These are phyloP conservation scores for Whalleya microplaca DNA, from an alignment of 2,329 filamentous ascomycete genomes.

Conservation along the genomic window DNA sequence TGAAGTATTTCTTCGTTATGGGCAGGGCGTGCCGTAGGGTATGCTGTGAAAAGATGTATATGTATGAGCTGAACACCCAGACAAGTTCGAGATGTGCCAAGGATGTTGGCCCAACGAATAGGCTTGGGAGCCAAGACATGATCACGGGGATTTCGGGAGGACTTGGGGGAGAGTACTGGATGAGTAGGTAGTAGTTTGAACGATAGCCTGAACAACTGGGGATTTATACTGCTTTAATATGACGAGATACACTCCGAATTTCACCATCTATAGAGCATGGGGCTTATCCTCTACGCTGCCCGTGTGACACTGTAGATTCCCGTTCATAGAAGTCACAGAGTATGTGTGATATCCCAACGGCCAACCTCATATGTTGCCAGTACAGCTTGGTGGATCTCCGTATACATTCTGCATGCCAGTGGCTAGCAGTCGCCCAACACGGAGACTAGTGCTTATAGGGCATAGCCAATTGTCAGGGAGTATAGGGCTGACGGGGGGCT, in stretches of 20 bases:
- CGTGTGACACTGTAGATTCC: no score
- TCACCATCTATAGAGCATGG: no score
- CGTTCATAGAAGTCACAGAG: no score
- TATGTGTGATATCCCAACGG: neutral
- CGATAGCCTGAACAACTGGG: no score
- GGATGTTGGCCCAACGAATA: neutral
- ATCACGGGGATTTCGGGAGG: neutral
- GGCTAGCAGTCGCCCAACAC: no score
- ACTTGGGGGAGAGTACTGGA: neutral
- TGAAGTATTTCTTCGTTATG: neutral
- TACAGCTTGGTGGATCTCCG: no score
- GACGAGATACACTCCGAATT: no score
- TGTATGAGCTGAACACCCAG: conserved; percentile 1
- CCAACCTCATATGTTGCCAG: neutral
- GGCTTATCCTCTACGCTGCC: no score
- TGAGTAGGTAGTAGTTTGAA: neutral
- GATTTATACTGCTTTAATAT: no score
- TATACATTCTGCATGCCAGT: neutral
- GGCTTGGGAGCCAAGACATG: neutral
- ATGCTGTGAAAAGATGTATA: conserved; percentile 3
- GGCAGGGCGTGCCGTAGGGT: conserved; percentile 1
- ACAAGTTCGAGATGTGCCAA: conserved; percentile 4
- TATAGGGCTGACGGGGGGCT: neutral
- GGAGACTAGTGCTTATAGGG: neutral
- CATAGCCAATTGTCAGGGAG: neutral